These are phyloP conservation scores for Ogataea kodamae DNA, from an alignment of 805 yeast genomes.

Conservation along the genomic window DNA sequence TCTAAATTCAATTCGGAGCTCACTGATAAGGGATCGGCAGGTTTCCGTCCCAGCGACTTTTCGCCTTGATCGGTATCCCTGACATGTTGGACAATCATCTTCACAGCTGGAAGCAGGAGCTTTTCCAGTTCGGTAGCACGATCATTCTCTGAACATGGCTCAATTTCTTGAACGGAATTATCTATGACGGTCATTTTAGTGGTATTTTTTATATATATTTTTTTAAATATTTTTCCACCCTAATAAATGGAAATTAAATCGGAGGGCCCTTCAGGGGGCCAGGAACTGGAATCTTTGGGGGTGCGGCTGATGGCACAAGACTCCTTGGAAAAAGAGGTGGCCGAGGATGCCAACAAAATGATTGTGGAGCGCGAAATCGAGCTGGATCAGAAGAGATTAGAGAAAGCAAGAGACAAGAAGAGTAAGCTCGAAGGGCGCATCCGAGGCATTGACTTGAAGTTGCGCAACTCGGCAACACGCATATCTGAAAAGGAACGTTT, in stretches of 20 bases:
- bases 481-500: constrained; percentile 60
- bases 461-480: constrained; percentile 52
- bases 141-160: constrained; percentile 41
- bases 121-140: constrained; percentile 56
- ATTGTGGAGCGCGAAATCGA: constrained; percentile 63
- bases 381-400: constrained; percentile 71
- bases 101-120: constrained; percentile 49
- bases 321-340: constrained; percentile 70
- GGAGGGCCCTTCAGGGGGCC: constrained; percentile 8
- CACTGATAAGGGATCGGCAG: constrained; percentile 47
- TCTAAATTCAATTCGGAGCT: constrained; percentile 35
- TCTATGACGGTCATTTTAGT: too few species aligned
- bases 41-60: constrained; percentile 47
- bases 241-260: too few species aligned
- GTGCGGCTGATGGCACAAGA: constrained; percentile 74
- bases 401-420: constrained; percentile 53
- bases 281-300: constrained; percentile 38
- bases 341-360: constrained; percentile 61
- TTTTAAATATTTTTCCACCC: too few species aligned
- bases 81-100: constrained; percentile 51
- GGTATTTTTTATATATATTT: too few species aligned
- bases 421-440: constrained; percentile 43
- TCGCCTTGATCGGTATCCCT: constrained; percentile 42
- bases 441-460: constrained; percentile 43
- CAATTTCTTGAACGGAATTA: too few species aligned